phyloP scores from a whole-genome alignment of 345 rosid species.

The Citrus sp. region DNA sequence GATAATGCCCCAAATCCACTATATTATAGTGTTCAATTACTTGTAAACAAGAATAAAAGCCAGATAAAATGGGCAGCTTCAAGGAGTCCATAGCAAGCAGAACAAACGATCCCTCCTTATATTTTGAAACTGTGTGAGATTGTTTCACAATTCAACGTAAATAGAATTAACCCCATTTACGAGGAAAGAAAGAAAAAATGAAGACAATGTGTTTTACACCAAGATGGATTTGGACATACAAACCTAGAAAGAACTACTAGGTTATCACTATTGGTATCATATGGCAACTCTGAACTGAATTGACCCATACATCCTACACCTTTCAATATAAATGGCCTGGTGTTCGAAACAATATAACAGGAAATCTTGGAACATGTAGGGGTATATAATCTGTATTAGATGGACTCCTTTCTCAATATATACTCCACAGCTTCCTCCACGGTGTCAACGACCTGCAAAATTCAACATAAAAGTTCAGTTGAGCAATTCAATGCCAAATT shows the following conservation, averaged over 20 bases:
- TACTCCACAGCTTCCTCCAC: conserved; percentile 79
- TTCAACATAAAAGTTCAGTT: background rate
- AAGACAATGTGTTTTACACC: background rate
- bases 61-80: background rate
- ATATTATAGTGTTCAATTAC: background rate
- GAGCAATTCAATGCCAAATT: background rate
- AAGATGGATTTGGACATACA: background rate
- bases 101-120: background rate
- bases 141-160: background rate
- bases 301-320: background rate
- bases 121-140: background rate
- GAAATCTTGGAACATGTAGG: background rate
- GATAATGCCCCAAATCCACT: background rate
- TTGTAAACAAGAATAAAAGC: background rate
- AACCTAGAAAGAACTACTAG: background rate
- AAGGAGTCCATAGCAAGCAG: background rate
- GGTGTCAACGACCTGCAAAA: conserved; percentile 68
- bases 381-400: background rate
- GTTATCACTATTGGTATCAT: background rate
- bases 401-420: conserved; percentile 47
- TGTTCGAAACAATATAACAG: background rate
- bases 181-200: background rate
- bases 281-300: background rate
- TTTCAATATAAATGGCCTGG: background rate
- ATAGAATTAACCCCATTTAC: background rate